Percentiles rank a stretch among this genome's conserved stretches.
Evolutionary conservation across 768 basidiomycete genomes (phyloP).

Genomic region (Favolaschia claudopus): DNA sequence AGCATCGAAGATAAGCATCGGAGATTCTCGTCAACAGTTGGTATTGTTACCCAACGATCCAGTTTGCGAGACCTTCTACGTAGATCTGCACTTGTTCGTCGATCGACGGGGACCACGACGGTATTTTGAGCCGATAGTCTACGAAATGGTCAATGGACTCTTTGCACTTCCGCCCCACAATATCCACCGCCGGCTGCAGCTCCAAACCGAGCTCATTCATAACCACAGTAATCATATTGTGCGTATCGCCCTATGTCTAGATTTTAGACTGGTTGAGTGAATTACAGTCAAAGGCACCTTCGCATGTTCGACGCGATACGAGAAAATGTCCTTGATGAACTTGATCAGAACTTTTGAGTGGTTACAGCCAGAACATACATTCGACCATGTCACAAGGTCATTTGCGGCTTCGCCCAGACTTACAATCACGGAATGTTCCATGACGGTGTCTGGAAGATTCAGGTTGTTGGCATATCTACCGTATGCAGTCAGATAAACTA

Average conservation of each 20-base stretch:
- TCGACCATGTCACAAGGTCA: conserved; percentile 87
- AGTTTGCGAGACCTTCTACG: conserved; percentile 74
- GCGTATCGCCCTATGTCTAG: conserved; percentile 66
- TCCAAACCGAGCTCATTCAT: conserved; percentile 77
- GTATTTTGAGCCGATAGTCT: conserved; percentile 52
- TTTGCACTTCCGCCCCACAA: conserved; percentile 78
- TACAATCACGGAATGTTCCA: conserved; percentile 75
- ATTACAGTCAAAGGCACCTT: conserved; percentile 34
- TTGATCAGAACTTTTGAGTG: conserved; percentile 30
- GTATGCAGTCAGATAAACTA: conserved; percentile 16
- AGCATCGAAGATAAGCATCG: background rate
- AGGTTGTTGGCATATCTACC: conserved; percentile 70
- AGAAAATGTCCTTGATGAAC: conserved; percentile 75
- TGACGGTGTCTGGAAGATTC: conserved; percentile 81
- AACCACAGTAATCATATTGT: conserved; percentile 85
- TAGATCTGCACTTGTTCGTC: conserved; percentile 71
- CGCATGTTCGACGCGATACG: conserved; percentile 85
- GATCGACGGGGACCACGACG: conserved; percentile 75
- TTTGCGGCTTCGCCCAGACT: conserved; percentile 79
- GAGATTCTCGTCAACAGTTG: background rate
- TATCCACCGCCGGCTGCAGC: conserved; percentile 77
- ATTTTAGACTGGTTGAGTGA: background rate
- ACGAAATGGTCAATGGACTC: conserved; percentile 76
- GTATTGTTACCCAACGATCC: conserved; percentile 65
- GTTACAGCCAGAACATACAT: conserved; percentile 57